A percentile compares a stretch with the other conserved stretches of the same genome.
Evolutionary conservation across 2,329 filamentous ascomycete genomes (phyloP).

Genomic region (Colletotrichum salicis): DNA sequence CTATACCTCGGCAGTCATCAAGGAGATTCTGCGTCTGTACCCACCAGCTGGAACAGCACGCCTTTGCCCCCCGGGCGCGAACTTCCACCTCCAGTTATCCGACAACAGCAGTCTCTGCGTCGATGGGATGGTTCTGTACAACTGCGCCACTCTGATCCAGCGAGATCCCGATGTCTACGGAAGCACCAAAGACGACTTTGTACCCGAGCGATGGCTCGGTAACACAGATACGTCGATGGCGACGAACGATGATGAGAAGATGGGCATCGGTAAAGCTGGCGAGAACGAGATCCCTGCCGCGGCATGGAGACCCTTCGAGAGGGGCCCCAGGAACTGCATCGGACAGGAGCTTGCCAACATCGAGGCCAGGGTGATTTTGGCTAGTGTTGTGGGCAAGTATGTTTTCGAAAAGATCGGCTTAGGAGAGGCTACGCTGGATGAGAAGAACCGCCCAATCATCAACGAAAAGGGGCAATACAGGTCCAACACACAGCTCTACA

Average conservation of each 20-base stretch:
- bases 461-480: constrained; percentile 34
- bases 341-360: constrained; percentile 66
- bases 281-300: constrained; percentile 41
- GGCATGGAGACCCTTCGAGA: constrained; percentile 65
- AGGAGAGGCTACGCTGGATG: constrained; percentile 33
- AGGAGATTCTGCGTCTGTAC: constrained; percentile 49
- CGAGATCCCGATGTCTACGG: constrained; percentile 48
- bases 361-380: constrained; percentile 62
- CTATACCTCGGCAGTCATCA: constrained; percentile 50
- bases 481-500: constrained; percentile 33
- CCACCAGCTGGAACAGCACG: constrained; percentile 48
- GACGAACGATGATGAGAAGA: constrained; percentile 33
- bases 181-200: constrained; percentile 46
- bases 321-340: constrained; percentile 64
- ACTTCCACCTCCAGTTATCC: constrained; percentile 43
- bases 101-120: constrained; percentile 42
- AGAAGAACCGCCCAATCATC: constrained; percentile 27
- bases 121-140: constrained; percentile 49
- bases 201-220: constrained; percentile 53
- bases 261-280: background rate
- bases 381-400: constrained; percentile 35
- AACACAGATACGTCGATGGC: constrained; percentile 41
- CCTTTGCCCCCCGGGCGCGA: constrained; percentile 38
- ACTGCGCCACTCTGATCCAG: constrained; percentile 48
- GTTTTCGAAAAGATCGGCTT: constrained; percentile 37